Evolutionary conservation across 305 asterid genomes (phyloP), one percentile per base, ranked within the genome.

Genomic region (Euphrasia arctica): DNA sequence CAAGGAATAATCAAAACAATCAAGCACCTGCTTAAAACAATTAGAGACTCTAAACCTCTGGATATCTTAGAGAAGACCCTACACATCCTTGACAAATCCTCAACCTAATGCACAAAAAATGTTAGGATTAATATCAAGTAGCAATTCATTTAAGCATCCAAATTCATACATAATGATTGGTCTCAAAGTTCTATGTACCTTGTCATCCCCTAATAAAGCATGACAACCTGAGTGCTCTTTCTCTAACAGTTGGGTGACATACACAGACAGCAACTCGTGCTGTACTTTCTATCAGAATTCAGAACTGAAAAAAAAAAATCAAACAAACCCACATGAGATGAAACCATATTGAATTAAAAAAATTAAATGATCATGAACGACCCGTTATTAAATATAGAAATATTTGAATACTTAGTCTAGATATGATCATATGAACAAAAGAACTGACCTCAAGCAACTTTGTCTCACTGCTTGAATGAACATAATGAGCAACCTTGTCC

Each of bases 11-110:
- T 54, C 12, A 52, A 43, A 68, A 36, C 28, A 58, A 72, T 60
- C 49, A 68, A 82, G 62, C 64, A 88, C 97, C 98, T 81, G 96
- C 88, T 93, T 93, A 84, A 90, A 93, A 54, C 83, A 86, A 65
- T 66, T 78, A 28, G 97, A 95, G 13, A 93, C 94, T 93, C 97
- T 65, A 90, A 80, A 62, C 97, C 96, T 60, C 80, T 82, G 54
- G 95, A 90, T 65, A 90, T 83, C 79, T 93, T 93, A 62, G 94
- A 90, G 68, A 90, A 93, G 67, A 90, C 95, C 69, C 96, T 83
- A 65, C 84, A 90, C 97, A 90, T 91, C 87, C 98, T 88, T 54
- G 96, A 88, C 73, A 88, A 74, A 78, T 91, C 95, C 25, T 77
- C 91, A 2, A 91, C 95, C 98, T 91, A 66, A 55, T 18, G 43